phyloP scores from a whole-genome alignment of 257 asterid genomes.

The Solanum corneliomulleri region DNA sequence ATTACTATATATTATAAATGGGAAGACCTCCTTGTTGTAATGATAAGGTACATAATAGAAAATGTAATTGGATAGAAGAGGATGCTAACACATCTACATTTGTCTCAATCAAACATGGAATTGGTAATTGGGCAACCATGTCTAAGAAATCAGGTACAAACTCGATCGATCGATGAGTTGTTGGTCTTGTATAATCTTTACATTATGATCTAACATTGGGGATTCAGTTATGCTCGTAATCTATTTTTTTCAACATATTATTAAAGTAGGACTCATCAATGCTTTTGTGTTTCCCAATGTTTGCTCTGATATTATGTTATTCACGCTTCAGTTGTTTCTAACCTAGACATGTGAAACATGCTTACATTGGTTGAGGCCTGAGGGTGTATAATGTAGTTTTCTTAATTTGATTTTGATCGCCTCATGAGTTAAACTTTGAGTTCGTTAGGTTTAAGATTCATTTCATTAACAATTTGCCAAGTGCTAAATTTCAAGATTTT shows the following conservation, averaged over 20 bases:
- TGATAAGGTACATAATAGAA: constrained; percentile 25
- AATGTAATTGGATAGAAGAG: constrained; percentile 27
- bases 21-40: constrained; percentile 28
- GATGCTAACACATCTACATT: constrained; percentile 9
- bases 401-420: neutral
- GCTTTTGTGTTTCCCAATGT: neutral
- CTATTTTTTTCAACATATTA: neutral
- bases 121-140: constrained; percentile 31
- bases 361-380: neutral
- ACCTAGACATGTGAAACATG: neutral
- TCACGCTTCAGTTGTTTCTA: neutral
- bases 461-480: neutral
- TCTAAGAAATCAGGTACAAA: constrained; percentile 47
- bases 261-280: neutral
- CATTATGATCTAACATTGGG: neutral
- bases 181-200: neutral
- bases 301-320: neutral
- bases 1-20: constrained; percentile 19
- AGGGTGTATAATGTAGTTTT: neutral
- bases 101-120: constrained; percentile 24
- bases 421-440: neutral
- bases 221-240: neutral
- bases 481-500: neutral
- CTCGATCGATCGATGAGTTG: neutral
- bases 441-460: neutral